Conservation (phyloP, 2,329 filamentous ascomycete genomes). For the Elsinoe fawcettii region DNA sequence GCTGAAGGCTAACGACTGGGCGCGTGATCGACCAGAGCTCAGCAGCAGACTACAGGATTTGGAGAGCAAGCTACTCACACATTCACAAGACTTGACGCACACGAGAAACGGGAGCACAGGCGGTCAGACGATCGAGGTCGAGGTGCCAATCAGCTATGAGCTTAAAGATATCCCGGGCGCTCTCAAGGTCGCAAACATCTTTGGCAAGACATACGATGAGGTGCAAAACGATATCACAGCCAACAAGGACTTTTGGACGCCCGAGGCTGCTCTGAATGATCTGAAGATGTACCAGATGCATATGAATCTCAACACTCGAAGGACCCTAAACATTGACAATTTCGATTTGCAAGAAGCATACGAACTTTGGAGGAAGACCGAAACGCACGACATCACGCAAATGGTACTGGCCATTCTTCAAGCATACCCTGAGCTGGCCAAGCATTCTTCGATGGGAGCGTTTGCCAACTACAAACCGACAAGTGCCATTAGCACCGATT, state of each 20-base stretch:
- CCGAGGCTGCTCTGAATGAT: constrained; percentile 81
- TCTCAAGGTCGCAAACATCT: constrained; percentile 76
- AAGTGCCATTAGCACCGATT: constrained; percentile 26
- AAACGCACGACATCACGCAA: constrained; percentile 76
- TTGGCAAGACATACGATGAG: constrained; percentile 68
- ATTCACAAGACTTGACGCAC: constrained; percentile 79
- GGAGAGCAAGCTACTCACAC: constrained; percentile 87
- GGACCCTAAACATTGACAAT: constrained; percentile 71
- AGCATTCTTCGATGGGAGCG: constrained; percentile 55
- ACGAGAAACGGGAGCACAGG: constrained; percentile 52
- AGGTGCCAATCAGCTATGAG: constrained; percentile 77
- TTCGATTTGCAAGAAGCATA: constrained; percentile 88
- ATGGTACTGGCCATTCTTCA: constrained; percentile 90
- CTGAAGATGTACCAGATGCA: constrained; percentile 90
- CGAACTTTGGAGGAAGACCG: constrained; percentile 83
- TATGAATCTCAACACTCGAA: constrained; percentile 69
- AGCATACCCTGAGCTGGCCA: constrained; percentile 76
- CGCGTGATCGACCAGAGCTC: constrained; percentile 77
- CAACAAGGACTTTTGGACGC: constrained; percentile 76
- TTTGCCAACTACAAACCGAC: constrained; percentile 35
- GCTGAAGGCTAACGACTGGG: constrained; percentile 75
- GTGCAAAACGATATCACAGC: constrained; percentile 82
- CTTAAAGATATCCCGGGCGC: constrained; percentile 97
- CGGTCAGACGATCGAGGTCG: constrained; percentile 66
- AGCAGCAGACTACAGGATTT: constrained; percentile 69